A percentile compares a stretch with the other conserved stretches of the same genome.
These are phyloP conservation scores for Rhizophlyctis rosea DNA, from an alignment of 192 early-diverging fungal species.

Conservation along the genomic window DNA sequence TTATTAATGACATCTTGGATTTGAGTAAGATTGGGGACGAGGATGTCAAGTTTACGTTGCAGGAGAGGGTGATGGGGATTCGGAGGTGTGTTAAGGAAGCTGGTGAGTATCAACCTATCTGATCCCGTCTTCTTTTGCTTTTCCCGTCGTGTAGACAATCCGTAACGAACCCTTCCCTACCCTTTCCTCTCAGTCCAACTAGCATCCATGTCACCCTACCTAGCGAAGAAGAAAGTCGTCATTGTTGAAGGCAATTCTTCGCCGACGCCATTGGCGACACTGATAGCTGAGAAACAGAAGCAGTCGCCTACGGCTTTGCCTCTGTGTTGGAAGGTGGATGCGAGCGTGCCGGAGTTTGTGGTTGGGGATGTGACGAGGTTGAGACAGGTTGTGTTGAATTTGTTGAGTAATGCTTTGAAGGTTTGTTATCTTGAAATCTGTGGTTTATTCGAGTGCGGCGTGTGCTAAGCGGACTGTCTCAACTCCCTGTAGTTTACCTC, in stretches of 20 bases:
- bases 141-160: no score
- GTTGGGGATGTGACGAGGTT: constrained; percentile 23
- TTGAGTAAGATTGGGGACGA: constrained; percentile 29
- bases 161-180: no score
- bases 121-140: no score
- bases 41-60: constrained; percentile 23
- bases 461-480: no score
- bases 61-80: constrained; percentile 1
- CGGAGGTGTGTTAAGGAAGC: constrained; percentile 22
- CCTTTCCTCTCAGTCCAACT: constrained; percentile 2
- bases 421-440: not conserved
- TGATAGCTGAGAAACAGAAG: not conserved
- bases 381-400: constrained; percentile 24
- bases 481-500: no score
- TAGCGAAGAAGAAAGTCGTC: constrained; percentile 16
- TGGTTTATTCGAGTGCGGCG: no score
- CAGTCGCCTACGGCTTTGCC: constrained; percentile 2
- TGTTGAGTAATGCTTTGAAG: constrained; percentile 28
- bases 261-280: not conserved
- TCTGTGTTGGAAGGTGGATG: constrained; percentile 14
- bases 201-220: constrained; percentile 19
- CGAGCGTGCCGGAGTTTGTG: constrained; percentile 13
- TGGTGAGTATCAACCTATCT: no score
- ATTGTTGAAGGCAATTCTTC: constrained; percentile 4
- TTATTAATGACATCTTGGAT: constrained; percentile 35